Conservation (phyloP, 768 basidiomycete species). For the Kwoniella shandongensis region DNA sequence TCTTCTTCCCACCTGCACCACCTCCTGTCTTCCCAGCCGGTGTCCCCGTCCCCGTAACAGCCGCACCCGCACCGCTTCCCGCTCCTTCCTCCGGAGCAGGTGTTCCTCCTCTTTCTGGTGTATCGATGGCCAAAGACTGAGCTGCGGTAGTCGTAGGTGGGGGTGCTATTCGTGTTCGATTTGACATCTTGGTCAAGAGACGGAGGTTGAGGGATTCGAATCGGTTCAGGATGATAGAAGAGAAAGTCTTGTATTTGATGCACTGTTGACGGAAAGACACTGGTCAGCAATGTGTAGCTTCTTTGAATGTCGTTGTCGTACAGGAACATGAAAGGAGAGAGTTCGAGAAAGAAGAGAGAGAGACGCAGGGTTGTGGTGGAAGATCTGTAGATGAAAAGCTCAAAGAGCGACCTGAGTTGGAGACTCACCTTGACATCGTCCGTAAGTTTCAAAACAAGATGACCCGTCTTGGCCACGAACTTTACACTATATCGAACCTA, state of each 20-base stretch:
- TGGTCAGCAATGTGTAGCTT: no score
- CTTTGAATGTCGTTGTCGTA: no score
- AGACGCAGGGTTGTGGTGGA: background rate
- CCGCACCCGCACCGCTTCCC: slow-evolving; percentile 6
- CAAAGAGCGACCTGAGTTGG: background rate
- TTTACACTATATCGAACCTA: slow-evolving; percentile 90
- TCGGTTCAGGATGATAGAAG: slow-evolving; percentile 91
- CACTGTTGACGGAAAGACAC: slow-evolving; percentile 60
- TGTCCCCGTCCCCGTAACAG: slow-evolving; percentile 6
- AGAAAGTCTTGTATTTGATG: slow-evolving; percentile 92
- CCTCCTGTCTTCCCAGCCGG: slow-evolving; percentile 9
- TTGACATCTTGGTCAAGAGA: slow-evolving; percentile 55
- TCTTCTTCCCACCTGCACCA: slow-evolving; percentile 50
- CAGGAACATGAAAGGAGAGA: background rate
- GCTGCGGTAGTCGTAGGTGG: slow-evolving; percentile 4
- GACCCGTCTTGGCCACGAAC: slow-evolving; percentile 80
- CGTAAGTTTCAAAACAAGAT: slow-evolving; percentile 89
- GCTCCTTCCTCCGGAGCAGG: slow-evolving; percentile 18
- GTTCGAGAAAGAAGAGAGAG: background rate
- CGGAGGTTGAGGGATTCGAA: slow-evolving; percentile 88
- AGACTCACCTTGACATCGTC: slow-evolving; percentile 77
- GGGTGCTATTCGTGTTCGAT: slow-evolving; percentile 15
- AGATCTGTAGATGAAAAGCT: background rate
- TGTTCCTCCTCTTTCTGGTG: slow-evolving; percentile 33
- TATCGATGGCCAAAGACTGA: no score